Evolutionary conservation across 1,139 yeast genomes (phyloP).

Genomic region (Hansenula sp.): DNA sequence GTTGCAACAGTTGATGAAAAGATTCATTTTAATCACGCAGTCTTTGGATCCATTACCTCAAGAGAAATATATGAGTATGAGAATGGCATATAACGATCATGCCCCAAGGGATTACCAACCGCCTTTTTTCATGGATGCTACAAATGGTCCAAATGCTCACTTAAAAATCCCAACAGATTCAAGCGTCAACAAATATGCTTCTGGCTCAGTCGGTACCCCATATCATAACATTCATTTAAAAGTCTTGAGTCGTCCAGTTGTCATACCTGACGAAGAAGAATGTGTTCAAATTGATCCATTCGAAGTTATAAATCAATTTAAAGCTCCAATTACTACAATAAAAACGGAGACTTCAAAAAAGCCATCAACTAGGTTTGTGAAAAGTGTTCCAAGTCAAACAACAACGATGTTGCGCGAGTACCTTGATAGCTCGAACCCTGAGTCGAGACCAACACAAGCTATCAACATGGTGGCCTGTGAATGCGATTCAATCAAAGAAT

Average conservation of each 20-base stretch:
- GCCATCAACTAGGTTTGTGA: constrained; percentile 3
- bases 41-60: constrained; percentile 45
- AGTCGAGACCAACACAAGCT: constrained; percentile 27
- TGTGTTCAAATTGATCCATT: constrained; percentile 28
- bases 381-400: constrained; percentile 26
- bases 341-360: not conserved
- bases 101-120: constrained; percentile 49
- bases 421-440: constrained; percentile 22
- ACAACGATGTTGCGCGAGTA: constrained; percentile 25
- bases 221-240: constrained; percentile 17
- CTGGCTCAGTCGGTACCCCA: constrained; percentile 16
- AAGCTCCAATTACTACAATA: not conserved
- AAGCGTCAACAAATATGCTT: constrained; percentile 6
- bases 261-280: constrained; percentile 2
- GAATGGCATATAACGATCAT: constrained; percentile 42
- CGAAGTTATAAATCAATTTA: constrained; percentile 14
- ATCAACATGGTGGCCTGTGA: constrained; percentile 23
- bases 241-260: constrained; percentile 11
- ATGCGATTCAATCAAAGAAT: constrained; percentile 23
- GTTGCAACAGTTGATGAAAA: constrained; percentile 42
- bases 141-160: constrained; percentile 28
- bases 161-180: constrained; percentile 23
- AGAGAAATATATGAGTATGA: constrained; percentile 39
- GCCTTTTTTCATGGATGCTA: constrained; percentile 40
- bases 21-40: constrained; percentile 50